Evolutionary conservation across 1,284 basidiomycete species (phyloP).

Genomic region (Pseudozyma hubeiensis): DNA sequence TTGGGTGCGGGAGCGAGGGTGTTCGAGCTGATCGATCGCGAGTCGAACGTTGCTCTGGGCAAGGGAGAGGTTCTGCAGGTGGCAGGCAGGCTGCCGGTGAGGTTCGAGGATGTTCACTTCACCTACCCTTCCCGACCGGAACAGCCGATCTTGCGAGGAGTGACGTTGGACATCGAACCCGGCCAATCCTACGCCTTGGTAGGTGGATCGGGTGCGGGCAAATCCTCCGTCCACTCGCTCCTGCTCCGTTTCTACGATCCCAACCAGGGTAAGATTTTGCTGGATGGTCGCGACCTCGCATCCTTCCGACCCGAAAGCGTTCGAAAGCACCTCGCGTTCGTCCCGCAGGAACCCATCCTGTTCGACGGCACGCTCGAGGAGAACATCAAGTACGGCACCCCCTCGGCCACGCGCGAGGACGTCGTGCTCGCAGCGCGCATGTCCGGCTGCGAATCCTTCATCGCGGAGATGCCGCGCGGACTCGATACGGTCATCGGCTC

Average conservation of each 20-base stretch:
- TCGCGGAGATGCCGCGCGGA: constrained; percentile 88
- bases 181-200: constrained; percentile 69
- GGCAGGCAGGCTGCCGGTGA: constrained; percentile 55
- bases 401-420: constrained; percentile 80
- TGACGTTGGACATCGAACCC: constrained; percentile 67
- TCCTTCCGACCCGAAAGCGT: constrained; percentile 76
- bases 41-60: constrained; percentile 62
- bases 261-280: constrained; percentile 80
- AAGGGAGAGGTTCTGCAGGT: constrained; percentile 41
- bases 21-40: constrained; percentile 87
- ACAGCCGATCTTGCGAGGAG: constrained; percentile 67
- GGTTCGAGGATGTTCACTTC: constrained; percentile 70
- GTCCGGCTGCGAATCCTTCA: constrained; percentile 91
- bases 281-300: constrained; percentile 89
- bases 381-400: constrained; percentile 87
- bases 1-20: constrained; percentile 92
- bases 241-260: constrained; percentile 95
- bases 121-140: constrained; percentile 69
- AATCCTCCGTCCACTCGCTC: constrained; percentile 89
- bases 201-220: constrained; percentile 71
- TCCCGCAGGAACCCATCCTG: constrained; percentile 64
- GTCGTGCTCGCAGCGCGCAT: constrained; percentile 87
- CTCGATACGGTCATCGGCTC: constrained; percentile 77
- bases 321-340: constrained; percentile 62
- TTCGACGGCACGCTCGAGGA: constrained; percentile 86